phyloP scores from a whole-genome alignment of 106 monocot genomes.

The Amphibolis antarctica region DNA sequence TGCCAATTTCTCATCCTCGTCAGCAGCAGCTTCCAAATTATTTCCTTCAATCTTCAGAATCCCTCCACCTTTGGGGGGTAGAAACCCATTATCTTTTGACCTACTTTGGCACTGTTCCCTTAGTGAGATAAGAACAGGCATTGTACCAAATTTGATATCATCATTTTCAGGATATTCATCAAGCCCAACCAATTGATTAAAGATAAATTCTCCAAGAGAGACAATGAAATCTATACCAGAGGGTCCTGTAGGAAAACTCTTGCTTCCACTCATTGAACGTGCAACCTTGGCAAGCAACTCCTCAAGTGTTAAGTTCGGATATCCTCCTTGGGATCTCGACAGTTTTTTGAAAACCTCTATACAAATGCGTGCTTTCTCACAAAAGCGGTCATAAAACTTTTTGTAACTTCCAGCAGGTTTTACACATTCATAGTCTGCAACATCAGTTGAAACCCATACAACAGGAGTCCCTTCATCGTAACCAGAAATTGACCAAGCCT shows the following conservation, averaged over 20 bases:
- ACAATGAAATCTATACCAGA: conserved; percentile 68
- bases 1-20: conserved; percentile 87
- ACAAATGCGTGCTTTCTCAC: conserved; percentile 73
- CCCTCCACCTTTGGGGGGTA: conserved; percentile 7
- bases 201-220: conserved; percentile 84
- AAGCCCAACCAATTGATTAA: conserved; percentile 78
- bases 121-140: conserved; percentile 63
- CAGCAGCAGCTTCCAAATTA: conserved; percentile 3
- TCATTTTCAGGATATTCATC: conserved; percentile 37
- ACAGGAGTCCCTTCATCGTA: conserved; percentile 87
- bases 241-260: conserved; percentile 31
- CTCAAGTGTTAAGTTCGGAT: conserved; percentile 69
- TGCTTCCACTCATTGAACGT: conserved; percentile 63
- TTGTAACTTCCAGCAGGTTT: conserved; percentile 71
- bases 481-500: conserved; percentile 89
- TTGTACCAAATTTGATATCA: conserved; percentile 35
- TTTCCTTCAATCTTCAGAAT: conserved; percentile 56
- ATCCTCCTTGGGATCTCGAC: conserved; percentile 48
- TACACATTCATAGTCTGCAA: conserved; percentile 91
- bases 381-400: conserved; percentile 58
- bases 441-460: conserved; percentile 81
- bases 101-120: conserved; percentile 62
- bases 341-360: conserved; percentile 66
- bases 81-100: conserved; percentile 9
- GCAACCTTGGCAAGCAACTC: conserved; percentile 80